Evolutionary conservation across 495 filamentous ascomycete genomes (phyloP).

Genomic region (Neurospora cerealis): DNA sequence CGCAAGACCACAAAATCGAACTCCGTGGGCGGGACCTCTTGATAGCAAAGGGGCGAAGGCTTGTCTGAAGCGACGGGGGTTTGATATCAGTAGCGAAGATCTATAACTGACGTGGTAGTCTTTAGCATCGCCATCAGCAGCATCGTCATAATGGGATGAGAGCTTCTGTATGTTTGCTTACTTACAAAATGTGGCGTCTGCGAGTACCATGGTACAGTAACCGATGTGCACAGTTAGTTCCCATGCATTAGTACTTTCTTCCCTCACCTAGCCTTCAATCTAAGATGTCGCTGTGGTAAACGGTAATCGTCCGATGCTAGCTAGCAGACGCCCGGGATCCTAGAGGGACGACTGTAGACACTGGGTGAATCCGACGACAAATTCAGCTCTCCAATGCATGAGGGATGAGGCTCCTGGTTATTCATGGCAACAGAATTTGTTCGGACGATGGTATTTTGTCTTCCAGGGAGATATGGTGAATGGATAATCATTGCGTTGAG

Average conservation of each 20-base stretch:
- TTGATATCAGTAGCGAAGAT: not conserved
- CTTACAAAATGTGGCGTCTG: not conserved
- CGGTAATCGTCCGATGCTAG: not conserved
- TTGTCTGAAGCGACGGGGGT: not conserved
- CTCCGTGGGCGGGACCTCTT: not conserved
- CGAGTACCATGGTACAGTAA: not conserved
- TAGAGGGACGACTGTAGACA: not conserved
- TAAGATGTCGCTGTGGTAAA: not conserved
- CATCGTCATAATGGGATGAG: not conserved
- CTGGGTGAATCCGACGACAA: not conserved
- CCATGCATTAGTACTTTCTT: not conserved
- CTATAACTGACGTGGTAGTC: not conserved
- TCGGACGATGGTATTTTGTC: not conserved
- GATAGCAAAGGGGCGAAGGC: not conserved
- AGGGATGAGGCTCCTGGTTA: not conserved
- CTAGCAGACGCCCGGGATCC: not conserved
- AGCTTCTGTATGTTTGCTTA: not conserved
- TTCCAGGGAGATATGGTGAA: not conserved
- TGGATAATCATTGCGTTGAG: not conserved
- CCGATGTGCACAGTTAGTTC: not conserved
- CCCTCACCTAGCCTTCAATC: not conserved
- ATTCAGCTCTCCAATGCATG: not conserved
- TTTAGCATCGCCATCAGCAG: not conserved
- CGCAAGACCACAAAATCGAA: not conserved
- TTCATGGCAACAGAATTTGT: not conserved